Base-by-base conservation (phyloP, 2,329 filamentous ascomycete genomes). In the Alternaria angustiovoidea region DNA sequence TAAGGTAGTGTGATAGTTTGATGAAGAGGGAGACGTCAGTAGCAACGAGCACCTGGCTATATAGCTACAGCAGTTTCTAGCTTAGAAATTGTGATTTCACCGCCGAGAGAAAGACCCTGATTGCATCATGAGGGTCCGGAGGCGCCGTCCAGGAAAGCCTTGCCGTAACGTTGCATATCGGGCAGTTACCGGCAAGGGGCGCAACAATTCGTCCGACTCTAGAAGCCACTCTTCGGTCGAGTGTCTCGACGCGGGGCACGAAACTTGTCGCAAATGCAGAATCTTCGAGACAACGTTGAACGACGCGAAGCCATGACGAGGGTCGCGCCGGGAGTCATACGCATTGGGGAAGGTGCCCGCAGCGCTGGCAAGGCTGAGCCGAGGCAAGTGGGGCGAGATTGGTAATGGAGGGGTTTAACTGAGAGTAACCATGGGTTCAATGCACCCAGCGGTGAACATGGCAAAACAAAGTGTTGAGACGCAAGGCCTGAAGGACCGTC, bases 301-400 rank as follows among this genome's bases (percentile, higher is more conserved):
- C 48, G 36, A 51, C 54, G 41, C 39, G 59, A 66, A 62, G 59
- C 36, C 26, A 67, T 64, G 62, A 68, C 68, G 62, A 65, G 57
- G 34, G 26, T 55, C 18, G 49, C 52, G 52, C 57, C 68, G 67
- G 67, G 61, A 58, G 53, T 57, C 32, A 32, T n/a, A 59, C 51
- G 44, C 16, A 54, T 69, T 34, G 9, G 61, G 67, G 14, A 60
- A 70, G 59, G 62, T 43, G 61, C 34, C 65, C 65, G 63, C 62
- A 62, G 38, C 36, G 26, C 24, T 41, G 18, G 42, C 57, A 60
- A 47, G 54, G 46, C 57, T 64, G 57, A 64, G 59, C 69, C 69
- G 68, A 71, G 69, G 69, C 63, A 72, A 68, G 68, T 68, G 68
- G 69, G 69, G 65, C 48, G n/a, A 36, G 51, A 62, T 64, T 67